Conservation (phyloP, 2,329 filamentous ascomycete genomes). For the Pyrenophora graminea region DNA sequence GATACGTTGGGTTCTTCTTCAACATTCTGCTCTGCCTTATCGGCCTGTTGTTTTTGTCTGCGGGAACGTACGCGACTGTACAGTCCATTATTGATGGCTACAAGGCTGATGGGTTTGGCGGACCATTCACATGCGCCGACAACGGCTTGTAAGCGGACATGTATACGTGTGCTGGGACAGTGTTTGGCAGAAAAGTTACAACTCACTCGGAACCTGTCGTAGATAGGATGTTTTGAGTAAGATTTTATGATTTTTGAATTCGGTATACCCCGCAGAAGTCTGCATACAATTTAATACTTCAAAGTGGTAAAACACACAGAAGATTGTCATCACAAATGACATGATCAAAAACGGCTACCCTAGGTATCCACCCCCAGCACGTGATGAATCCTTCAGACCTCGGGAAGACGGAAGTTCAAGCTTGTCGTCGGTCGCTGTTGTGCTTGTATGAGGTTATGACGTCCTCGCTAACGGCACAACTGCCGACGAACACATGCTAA, state of each 20-base stretch:
- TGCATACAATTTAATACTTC: not conserved
- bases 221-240: not conserved
- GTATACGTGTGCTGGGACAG: not conserved
- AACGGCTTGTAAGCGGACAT: slow-evolving; percentile 61
- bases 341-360: not conserved
- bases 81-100: slow-evolving; percentile 78
- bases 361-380: not conserved
- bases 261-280: slow-evolving; percentile 7
- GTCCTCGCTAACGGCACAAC: slow-evolving; percentile 31
- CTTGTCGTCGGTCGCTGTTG: not conserved
- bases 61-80: slow-evolving; percentile 75
- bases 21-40: slow-evolving; percentile 75
- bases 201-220: not conserved
- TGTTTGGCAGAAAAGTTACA: not conserved
- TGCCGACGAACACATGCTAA: slow-evolving; percentile 24
- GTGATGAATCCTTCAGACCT: not conserved
- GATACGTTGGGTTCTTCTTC: slow-evolving; percentile 61
- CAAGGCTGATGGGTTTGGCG: slow-evolving; percentile 64
- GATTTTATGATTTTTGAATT: not conserved
- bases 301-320: not conserved
- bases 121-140: slow-evolving; percentile 73
- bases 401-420: not conserved
- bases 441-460: slow-evolving; percentile 29
- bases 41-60: slow-evolving; percentile 79
- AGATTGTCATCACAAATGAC: not conserved